Evolutionary conservation across 768 basidiomycete species (phyloP).

Genomic region (Mycena chlorophos): DNA sequence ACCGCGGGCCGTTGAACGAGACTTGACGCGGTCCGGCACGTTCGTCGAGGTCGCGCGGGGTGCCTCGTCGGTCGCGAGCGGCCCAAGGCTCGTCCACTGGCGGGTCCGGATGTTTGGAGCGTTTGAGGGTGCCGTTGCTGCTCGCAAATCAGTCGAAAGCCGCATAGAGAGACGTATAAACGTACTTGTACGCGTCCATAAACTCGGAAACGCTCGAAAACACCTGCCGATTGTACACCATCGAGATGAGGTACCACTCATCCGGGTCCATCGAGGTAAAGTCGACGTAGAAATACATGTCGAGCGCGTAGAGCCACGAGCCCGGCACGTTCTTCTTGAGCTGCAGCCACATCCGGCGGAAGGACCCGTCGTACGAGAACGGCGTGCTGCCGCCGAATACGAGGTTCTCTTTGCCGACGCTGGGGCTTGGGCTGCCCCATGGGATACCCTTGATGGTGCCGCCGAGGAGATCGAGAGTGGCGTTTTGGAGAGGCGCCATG

Average conservation of each 20-base stretch:
- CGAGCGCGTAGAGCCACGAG: constrained; percentile 52
- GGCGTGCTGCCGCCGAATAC: constrained; percentile 48
- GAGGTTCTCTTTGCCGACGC: constrained; percentile 24
- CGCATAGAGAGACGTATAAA: not conserved
- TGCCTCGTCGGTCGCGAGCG: constrained; percentile 41
- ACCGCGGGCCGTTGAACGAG: constrained; percentile 59
- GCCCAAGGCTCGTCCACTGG: constrained; percentile 44
- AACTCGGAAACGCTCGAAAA: constrained; percentile 52
- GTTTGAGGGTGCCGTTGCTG: constrained; percentile 49
- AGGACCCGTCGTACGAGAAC: constrained; percentile 60
- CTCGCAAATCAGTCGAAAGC: not conserved
- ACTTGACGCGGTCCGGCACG: constrained; percentile 65
- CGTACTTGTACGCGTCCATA: constrained; percentile 45
- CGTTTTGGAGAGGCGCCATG: constrained; percentile 11
- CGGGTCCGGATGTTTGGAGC: constrained; percentile 33
- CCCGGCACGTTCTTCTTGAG: constrained; percentile 53
- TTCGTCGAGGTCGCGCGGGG: constrained; percentile 56
- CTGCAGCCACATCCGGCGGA: constrained; percentile 54
- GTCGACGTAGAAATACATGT: constrained; percentile 60
- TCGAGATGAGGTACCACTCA: constrained; percentile 52
- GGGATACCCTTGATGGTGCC: no score
- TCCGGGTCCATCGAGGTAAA: constrained; percentile 51
- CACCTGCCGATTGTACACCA: constrained; percentile 62
- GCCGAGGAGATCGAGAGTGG: constrained; percentile 18
- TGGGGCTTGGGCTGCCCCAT: not conserved